Conservation (phyloP, 805 yeast species). For the Metschnikowia chrysomelidarum region DNA sequence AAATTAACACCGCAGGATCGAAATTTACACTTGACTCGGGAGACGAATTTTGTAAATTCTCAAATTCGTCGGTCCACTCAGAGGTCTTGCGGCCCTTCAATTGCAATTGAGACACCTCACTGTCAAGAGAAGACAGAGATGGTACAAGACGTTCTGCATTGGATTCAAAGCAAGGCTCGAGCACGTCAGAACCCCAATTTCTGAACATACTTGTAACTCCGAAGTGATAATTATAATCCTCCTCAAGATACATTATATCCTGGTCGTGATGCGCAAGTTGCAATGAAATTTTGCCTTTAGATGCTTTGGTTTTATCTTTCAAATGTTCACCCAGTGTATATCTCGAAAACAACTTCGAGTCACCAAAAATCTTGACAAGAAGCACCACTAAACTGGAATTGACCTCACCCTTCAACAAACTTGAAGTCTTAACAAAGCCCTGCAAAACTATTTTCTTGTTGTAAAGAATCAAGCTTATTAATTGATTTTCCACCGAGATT, state of each 20-base stretch:
- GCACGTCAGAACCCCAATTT: no score
- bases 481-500: constrained; percentile 25
- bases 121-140: no score
- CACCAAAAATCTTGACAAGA: constrained; percentile 37
- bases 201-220: constrained; percentile 55
- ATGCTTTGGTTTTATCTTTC: constrained; percentile 22
- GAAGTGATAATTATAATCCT: constrained; percentile 47
- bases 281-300: constrained; percentile 15
- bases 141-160: no score
- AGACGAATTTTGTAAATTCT: constrained; percentile 21
- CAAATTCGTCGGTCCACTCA: constrained; percentile 35
- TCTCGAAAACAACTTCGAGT: constrained; percentile 30
- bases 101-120: no score
- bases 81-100: no score
- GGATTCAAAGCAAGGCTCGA: no score
- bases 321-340: constrained; percentile 7
- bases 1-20: constrained; percentile 31
- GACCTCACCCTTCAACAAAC: constrained; percentile 35
- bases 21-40: constrained; percentile 29
- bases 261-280: constrained; percentile 25
- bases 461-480: constrained; percentile 35
- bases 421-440: constrained; percentile 33
- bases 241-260: constrained; percentile 36
- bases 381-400: constrained; percentile 43
- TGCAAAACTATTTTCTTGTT: constrained; percentile 37